These are phyloP conservation scores for Globisporangium okanoganense DNA, from an alignment of 352 stramenopile species.

Conservation along the genomic window DNA sequence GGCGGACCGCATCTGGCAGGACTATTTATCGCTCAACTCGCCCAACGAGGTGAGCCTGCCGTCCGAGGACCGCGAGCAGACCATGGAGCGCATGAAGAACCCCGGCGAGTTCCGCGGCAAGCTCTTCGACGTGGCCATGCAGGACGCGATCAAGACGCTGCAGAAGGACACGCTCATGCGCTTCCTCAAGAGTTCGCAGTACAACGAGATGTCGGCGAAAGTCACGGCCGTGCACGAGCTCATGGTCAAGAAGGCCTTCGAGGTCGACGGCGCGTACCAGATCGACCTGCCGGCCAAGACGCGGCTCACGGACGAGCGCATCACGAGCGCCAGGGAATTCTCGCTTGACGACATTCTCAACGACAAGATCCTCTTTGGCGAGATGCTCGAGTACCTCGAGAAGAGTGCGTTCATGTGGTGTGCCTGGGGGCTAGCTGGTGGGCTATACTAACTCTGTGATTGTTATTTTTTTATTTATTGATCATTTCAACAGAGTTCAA, in stretches of 20 bases:
- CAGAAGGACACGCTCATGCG: slow-evolving; percentile 78
- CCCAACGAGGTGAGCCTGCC: slow-evolving; percentile 81
- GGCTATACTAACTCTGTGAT: neutral
- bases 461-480: neutral
- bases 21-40: slow-evolving; percentile 81
- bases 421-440: neutral
- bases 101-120: slow-evolving; percentile 71
- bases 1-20: slow-evolving; percentile 79
- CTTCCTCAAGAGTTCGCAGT: slow-evolving; percentile 77
- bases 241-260: slow-evolving; percentile 63
- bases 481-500: slow-evolving; percentile 81
- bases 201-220: slow-evolving; percentile 71
- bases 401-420: slow-evolving; percentile 47
- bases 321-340: slow-evolving; percentile 44
- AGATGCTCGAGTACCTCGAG: slow-evolving; percentile 85
- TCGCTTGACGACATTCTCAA: slow-evolving; percentile 78
- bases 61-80: slow-evolving; percentile 72
- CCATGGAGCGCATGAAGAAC: slow-evolving; percentile 81
- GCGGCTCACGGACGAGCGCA: slow-evolving; percentile 55
- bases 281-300: slow-evolving; percentile 55
- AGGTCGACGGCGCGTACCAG: slow-evolving; percentile 64
- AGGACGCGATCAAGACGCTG: slow-evolving; percentile 82
- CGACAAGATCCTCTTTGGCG: slow-evolving; percentile 78
- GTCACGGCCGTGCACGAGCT: slow-evolving; percentile 46
- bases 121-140: slow-evolving; percentile 78